These are phyloP conservation scores for Fulvia fulva DNA, from an alignment of 2,329 filamentous ascomycete species.

Conservation along the genomic window DNA sequence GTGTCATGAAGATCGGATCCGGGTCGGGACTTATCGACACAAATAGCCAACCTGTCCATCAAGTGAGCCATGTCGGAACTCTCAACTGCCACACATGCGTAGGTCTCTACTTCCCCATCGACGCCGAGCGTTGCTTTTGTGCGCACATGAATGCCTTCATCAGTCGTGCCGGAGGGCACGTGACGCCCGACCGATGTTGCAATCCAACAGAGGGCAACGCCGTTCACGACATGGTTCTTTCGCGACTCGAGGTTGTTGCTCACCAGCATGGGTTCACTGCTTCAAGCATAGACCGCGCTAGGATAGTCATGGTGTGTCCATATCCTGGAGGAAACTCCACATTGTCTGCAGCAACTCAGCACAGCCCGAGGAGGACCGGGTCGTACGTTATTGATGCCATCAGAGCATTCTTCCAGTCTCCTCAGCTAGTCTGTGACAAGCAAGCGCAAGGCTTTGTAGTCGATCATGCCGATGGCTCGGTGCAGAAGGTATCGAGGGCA, in stretches of 20 bases:
- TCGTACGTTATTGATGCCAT: background rate
- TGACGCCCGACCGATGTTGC: background rate
- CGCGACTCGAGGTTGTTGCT: background rate
- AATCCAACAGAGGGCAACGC: background rate
- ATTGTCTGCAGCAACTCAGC: no score
- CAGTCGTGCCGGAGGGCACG: background rate
- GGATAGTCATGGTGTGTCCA: background rate
- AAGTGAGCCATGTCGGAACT: constrained; percentile 4
- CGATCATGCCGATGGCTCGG: background rate
- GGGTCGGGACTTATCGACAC: background rate
- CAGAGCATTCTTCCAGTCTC: background rate
- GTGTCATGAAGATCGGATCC: background rate
- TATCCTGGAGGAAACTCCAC: background rate
- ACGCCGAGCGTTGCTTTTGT: background rate
- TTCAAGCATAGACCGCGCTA: background rate
- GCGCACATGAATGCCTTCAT: constrained; percentile 9
- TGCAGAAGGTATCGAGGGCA: background rate
- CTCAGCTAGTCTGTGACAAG: background rate
- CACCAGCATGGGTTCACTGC: background rate
- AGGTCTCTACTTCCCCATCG: constrained; percentile 5
- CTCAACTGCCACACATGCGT: constrained; percentile 5
- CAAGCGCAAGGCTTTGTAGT: background rate
- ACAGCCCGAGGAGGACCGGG: background rate
- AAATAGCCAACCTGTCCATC: background rate
- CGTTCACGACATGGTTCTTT: background rate